Conservation (phyloP, 345 rosid genomes). For the Lenwebbia sp. region DNA sequence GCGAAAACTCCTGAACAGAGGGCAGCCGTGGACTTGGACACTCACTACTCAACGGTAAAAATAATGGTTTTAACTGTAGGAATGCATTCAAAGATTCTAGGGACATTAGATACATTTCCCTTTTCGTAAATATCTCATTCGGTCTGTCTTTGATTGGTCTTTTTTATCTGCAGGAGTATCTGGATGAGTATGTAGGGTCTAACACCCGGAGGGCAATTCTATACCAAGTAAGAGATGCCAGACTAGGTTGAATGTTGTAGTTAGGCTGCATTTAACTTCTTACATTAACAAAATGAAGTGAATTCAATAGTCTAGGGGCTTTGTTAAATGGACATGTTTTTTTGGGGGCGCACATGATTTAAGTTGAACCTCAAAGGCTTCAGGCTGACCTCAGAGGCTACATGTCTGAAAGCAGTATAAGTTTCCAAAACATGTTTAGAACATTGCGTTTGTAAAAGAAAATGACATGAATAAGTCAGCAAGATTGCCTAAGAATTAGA, state of each 20-base stretch:
- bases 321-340: neutral
- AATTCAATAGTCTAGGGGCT: neutral
- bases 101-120: neutral
- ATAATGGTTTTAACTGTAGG: neutral
- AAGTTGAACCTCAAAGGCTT: neutral
- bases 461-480: neutral
- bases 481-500: neutral
- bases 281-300: neutral
- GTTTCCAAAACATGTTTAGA: neutral
- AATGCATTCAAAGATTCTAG: neutral
- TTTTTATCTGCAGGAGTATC: slow-evolving; percentile 47
- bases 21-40: slow-evolving; percentile 96
- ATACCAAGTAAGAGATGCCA: slow-evolving; percentile 42
- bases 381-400: neutral
- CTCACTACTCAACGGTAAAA: slow-evolving; percentile 74
- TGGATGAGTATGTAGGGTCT: slow-evolving; percentile 61
- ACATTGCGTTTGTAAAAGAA: neutral
- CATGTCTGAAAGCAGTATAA: neutral
- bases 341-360: neutral
- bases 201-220: slow-evolving; percentile 55
- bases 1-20: slow-evolving; percentile 91
- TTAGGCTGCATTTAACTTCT: neutral
- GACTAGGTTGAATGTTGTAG: neutral
- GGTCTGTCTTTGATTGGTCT: neutral
- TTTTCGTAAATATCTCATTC: neutral